Conservation (phyloP, 495 filamentous ascomycete genomes). For the Jackrogersella multiformis region DNA sequence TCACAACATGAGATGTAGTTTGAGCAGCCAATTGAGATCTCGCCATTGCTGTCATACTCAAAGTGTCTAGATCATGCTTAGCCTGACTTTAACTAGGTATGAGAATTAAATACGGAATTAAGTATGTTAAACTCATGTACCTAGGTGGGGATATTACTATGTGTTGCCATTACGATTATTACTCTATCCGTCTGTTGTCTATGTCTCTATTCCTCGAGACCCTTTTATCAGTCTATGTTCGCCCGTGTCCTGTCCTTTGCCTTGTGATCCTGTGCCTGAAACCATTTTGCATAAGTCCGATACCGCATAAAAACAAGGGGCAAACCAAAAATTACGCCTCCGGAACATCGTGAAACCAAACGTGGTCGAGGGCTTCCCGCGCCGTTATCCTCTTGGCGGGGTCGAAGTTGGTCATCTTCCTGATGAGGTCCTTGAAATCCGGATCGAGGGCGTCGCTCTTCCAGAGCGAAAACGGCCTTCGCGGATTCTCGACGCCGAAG, state of each 20-base stretch:
- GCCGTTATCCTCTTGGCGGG: constrained; percentile 47
- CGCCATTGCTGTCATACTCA: background rate
- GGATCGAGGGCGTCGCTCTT: constrained; percentile 48
- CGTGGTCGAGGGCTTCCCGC: constrained; percentile 46
- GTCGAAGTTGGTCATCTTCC: constrained; percentile 51
- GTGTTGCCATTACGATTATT: constrained; percentile 31
- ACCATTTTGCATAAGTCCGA: constrained; percentile 11
- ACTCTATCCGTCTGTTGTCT: constrained; percentile 25
- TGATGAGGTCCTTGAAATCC: constrained; percentile 54
- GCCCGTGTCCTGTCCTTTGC: constrained; percentile 8
- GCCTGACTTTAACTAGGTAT: background rate
- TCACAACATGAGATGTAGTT: too few species aligned
- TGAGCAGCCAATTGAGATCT: too few species aligned
- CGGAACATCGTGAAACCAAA: constrained; percentile 45
- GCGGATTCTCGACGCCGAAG: constrained; percentile 49
- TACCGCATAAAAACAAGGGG: constrained; percentile 2
- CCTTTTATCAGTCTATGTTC: constrained; percentile 34
- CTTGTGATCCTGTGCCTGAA: constrained; percentile 3
- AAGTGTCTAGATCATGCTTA: background rate
- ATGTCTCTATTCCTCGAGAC: constrained; percentile 29
- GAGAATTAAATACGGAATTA: background rate
- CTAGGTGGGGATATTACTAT: background rate
- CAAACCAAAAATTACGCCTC: constrained; percentile 19
- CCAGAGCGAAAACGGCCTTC: constrained; percentile 47
- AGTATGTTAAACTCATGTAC: background rate